Evolutionary conservation across 768 basidiomycete species (phyloP), one percentile per base, ranked within the genome.

Genomic region (Boletus rubescentipes): DNA sequence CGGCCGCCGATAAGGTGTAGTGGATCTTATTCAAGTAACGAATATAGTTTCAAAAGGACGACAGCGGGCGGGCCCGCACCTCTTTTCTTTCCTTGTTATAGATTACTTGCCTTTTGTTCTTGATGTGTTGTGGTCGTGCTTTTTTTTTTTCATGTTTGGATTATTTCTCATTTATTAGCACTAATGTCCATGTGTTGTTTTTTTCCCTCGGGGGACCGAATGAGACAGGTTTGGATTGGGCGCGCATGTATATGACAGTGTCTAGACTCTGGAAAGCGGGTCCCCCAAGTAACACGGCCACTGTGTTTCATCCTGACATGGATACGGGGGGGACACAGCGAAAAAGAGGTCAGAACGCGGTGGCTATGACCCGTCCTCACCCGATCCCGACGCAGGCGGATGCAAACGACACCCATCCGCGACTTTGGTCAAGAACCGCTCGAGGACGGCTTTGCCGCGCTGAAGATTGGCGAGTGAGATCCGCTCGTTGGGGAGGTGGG

Each of bases 401-500:
- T 9, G 1, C 16, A 29, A 14, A 11, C 18, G 31, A 16, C 42
- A 39, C 15, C 60, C 45, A n/a, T 66, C 63, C 0, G 79, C 82
- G 2, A 83, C 78, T 23, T 80, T 82, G 2, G 76, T 63, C 48
- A 91, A 68, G 69, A 93, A 93, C 15, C 85, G 81, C 62, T 91
- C 86, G 30, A 92, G 66, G 37, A 92, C 91, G 2, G 82, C 75
- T 59, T 90, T 90, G 0, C 91, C 91, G 36, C 84, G 82, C 18
- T 80, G 79, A 21, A 98, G 77, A 63, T 98, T 98, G 20, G 82
- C 71, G 2, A 97, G 72, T 3, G 93, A 87, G 49, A 98, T 93
- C 4, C 93, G 80, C 69, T 99, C 97, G 67, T 99, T 91, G 3
- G 93, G 86, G 21, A 99, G 72, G 77, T 98, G 97, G 0, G 93